Conservation (phyloP, 164 flowering plant species). For the Protea cynaroides region DNA sequence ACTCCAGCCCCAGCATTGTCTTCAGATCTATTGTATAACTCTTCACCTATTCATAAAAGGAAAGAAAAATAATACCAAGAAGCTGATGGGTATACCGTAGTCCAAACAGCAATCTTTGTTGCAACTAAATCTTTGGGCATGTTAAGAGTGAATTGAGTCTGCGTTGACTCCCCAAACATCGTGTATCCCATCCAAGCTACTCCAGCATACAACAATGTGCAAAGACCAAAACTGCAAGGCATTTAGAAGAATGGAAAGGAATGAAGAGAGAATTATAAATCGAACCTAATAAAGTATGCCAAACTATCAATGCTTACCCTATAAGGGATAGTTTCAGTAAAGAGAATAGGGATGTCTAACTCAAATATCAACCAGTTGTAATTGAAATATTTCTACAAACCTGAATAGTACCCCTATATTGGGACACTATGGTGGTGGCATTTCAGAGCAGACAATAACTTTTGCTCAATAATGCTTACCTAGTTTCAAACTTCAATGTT, state of each 20-base stretch:
- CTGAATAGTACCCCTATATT: too few species aligned
- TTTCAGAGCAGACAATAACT: too few species aligned
- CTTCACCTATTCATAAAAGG: too few species aligned
- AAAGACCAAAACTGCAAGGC: constrained; percentile 62
- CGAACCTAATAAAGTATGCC: neutral
- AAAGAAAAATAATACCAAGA: neutral
- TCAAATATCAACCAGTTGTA: too few species aligned
- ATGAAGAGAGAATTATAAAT: neutral
- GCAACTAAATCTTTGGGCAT: constrained; percentile 78
- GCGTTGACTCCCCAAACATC: constrained; percentile 80
- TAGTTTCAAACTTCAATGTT: neutral
- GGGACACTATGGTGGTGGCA: too few species aligned
- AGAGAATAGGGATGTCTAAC: too few species aligned
- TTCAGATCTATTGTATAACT: too few species aligned
- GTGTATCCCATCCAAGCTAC: constrained; percentile 76
- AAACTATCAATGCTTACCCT: neutral
- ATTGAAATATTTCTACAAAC: too few species aligned
- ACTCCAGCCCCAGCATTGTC: too few species aligned
- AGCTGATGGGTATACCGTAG: constrained; percentile 54
- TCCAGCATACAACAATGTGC: constrained; percentile 75
- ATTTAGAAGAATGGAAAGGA: neutral
- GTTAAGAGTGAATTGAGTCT: constrained; percentile 89
- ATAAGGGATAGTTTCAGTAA: neutral
- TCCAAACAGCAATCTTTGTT: constrained; percentile 95
- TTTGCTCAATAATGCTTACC: neutral